Evolutionary conservation across 345 rosid genomes (phyloP), one percentile per base, ranked within the genome.

Genomic region (Aethionema arabicum): DNA sequence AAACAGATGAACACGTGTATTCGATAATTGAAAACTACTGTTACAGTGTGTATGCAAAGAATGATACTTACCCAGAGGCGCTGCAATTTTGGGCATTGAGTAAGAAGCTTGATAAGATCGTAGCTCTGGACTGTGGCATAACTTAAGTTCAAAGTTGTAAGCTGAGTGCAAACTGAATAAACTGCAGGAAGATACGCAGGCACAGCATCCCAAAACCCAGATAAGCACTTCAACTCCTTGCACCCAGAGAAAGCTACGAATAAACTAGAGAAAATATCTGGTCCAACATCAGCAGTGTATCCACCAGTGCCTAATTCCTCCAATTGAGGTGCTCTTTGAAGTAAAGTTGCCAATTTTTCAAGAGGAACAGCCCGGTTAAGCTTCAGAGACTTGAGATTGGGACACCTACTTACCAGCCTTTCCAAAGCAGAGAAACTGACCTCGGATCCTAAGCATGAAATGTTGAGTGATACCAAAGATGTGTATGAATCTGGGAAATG

Each of bases 141-240:
- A 51, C 96, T 92, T 64, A 92, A 80, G 76, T 92, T 92, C 79
- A 92, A 70, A 4, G 91, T 77, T 5, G 88, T 86, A 39, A 92
- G 65, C 13, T 84, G 73, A 56, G 76, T 72, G 62, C 96, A 88
- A 38, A 83, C 72, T 5, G 91, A 59, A 75, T 85, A 89, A 55
- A 83, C 36, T 1, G 88, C 93, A 5, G 98, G 87, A 44, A 92
- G 87, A 71, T 87, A 89, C 36, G 82, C 80, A 9, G 96, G 95
- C 57, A 76, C 86, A 42, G 80, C 83, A 72, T 92, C 96, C 98
- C 95, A 88, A 76, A 92, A 83, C 12, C 95, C 96, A 44, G 96
- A 88, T 65, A 92, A 73, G 65, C 87, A 72, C 75, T 73, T 88
- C 64, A 92, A 68, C 14, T 79, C 73, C 64, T 76, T 87, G 71